Percentiles rank a stretch among this genome's conserved stretches.
phyloP scores from a whole-genome alignment of 352 stramenopile species.

The Blastocystis sp. region DNA sequence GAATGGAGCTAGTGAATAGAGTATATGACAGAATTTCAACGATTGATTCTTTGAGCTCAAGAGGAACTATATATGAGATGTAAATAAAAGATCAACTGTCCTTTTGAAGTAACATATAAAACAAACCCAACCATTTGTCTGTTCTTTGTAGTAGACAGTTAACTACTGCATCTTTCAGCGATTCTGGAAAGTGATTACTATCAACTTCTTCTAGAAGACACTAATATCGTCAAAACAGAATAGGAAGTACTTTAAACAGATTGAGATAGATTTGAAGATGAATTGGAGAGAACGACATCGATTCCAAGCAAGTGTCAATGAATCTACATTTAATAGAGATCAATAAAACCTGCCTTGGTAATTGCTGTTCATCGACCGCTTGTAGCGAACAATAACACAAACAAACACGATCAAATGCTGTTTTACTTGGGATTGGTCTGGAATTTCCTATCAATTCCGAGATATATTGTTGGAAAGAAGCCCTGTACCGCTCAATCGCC shows the following conservation, averaged over 20 bases:
- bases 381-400: neutral
- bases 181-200: neutral
- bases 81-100: neutral
- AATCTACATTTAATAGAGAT: neutral
- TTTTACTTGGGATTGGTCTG: neutral
- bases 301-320: neutral
- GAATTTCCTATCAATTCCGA: neutral
- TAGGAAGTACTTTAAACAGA: neutral
- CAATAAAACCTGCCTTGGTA: neutral
- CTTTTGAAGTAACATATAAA: neutral
- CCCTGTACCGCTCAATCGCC: neutral
- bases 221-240: neutral
- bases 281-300: neutral
- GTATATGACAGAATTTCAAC: neutral
- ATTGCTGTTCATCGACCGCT: neutral
- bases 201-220: slow-evolving; percentile 7
- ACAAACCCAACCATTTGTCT: neutral
- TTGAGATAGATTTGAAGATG: neutral
- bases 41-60: neutral
- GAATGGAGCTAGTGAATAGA: neutral
- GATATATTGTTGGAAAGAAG: neutral
- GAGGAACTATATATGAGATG: neutral
- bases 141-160: neutral
- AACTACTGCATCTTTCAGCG: neutral
- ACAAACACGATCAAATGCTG: neutral